These are phyloP conservation scores for Penicillium sp. DNA, from an alignment of 2,329 filamentous ascomycete genomes.

Conservation along the genomic window DNA sequence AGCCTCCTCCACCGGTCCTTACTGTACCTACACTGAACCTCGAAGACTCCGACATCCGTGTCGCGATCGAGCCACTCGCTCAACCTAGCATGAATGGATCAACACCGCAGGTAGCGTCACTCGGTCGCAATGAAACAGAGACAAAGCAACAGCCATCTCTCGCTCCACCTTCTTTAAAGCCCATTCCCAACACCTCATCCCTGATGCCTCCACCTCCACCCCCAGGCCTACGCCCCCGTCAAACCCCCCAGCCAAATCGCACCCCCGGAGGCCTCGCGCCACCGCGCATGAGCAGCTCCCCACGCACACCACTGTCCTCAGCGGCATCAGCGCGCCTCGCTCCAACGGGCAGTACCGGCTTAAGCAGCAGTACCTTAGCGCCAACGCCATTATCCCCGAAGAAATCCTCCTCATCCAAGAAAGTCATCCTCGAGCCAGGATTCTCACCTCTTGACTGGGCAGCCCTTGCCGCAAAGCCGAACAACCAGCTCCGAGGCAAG, in stretches of 20 bases:
- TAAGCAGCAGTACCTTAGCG: constrained; percentile 44
- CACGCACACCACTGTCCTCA: constrained; percentile 46
- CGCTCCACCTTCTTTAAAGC: constrained; percentile 3
- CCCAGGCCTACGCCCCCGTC: constrained; percentile 30
- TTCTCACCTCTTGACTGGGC: constrained; percentile 98
- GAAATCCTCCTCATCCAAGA: constrained; percentile 44
- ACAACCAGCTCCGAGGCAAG: constrained; percentile 65
- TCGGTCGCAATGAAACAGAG: constrained; percentile 10
- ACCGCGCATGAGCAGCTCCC: constrained; percentile 29
- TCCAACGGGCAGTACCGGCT: constrained; percentile 41
- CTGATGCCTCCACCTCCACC: constrained; percentile 40
- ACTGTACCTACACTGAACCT: constrained; percentile 36
- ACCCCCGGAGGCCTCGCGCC: constrained; percentile 22
- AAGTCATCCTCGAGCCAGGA: constrained; percentile 82
- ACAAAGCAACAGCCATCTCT: constrained; percentile 9
- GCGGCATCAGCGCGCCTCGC: constrained; percentile 46
- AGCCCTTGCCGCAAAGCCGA: constrained; percentile 64
- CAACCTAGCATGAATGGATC: constrained; percentile 6
- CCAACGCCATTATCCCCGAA: constrained; percentile 44
- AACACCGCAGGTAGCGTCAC: background rate
- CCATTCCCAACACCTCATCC: constrained; percentile 21
- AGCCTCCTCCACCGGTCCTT: constrained; percentile 18
- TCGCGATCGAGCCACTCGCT: constrained; percentile 6
- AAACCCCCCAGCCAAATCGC: constrained; percentile 23
- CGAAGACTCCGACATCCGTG: constrained; percentile 16